Evolutionary conservation across 176 grass and related monocot genomes (phyloP), one percentile per base, ranked within the genome.

Genomic region (Saccharum officinarum): DNA sequence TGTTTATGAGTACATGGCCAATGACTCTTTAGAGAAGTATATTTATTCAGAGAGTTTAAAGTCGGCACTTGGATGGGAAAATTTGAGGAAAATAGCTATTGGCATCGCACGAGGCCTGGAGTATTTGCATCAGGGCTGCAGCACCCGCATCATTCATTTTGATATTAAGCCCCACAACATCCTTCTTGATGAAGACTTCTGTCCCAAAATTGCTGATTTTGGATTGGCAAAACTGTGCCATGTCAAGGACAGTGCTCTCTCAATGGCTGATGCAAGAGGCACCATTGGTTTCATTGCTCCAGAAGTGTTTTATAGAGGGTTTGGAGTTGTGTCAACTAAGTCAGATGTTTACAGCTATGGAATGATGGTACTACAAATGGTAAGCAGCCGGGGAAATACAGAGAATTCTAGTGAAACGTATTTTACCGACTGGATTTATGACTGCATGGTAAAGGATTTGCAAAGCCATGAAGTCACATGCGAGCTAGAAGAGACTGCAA

Each of bases 141-240:
- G 13, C 12, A 82, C 88, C 9, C 90, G 71, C 8, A 95, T 92
- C 40, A 87, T 95, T 14, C 93, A 95, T 89, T 95, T 95, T 69
- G 93, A 95, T 44, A 91, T 95, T 54, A 95, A 95, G 79, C 90
- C 93, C 65, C 88, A 92, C 0, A 95, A 95, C 25, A 90, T 95
- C 10, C 83, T 95, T 50, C 50, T 95, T 7, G 85, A 90, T 38
- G n/a, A 88, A 25, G 46, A 88, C 7, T 92, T 92, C 10, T 76
- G 54, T 39, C 93, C 93, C 0, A 94, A 94, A 63, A 86, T 92
- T 57, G 87, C 89, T 3, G 89, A 92, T 70, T 94, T 92, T 47
- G 92, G 92, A 38, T 76, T 94, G 20, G 92, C 89, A 0, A 94
- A 94, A 70, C 7, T 94, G 40, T 94, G 81, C 23, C 75, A 66